These are phyloP conservation scores for Chlamydomonas sphaeroides DNA, from an alignment of 139 green algal genomes.

Conservation along the genomic window DNA sequence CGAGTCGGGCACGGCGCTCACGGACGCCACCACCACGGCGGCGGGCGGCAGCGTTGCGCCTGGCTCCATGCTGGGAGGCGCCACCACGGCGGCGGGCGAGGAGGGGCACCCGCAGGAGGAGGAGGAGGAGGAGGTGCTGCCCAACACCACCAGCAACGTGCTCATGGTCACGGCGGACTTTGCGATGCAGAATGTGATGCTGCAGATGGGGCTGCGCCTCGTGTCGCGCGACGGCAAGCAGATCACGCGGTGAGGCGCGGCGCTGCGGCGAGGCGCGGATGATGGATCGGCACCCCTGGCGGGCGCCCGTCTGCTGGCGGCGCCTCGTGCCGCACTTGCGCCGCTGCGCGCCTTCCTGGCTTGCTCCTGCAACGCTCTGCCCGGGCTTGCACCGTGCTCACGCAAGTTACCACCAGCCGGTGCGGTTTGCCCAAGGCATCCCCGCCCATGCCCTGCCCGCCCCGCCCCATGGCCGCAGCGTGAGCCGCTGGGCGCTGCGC, in stretches of 20 bases:
- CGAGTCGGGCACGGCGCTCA: neutral
- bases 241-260: constrained; percentile 63
- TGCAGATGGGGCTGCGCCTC: constrained; percentile 92
- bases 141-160: constrained; percentile 57
- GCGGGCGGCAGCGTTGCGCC: neutral
- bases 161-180: constrained; percentile 90
- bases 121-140: constrained; percentile 3
- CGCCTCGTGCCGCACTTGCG: too few species aligned
- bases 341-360: too few species aligned
- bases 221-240: constrained; percentile 79
- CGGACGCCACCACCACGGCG: neutral
- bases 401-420: too few species aligned
- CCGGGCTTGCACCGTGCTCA: neutral
- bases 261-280: too few species aligned
- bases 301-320: too few species aligned
- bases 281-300: too few species aligned
- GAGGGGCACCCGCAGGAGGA: neutral
- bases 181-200: constrained; percentile 97
- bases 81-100: neutral
- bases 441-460: neutral
- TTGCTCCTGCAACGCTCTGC: neutral
- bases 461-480: constrained; percentile 17
- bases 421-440: too few species aligned
- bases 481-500: constrained; percentile 80
- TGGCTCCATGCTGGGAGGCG: neutral